A percentile compares a stretch with the other conserved stretches of the same genome.
phyloP scores from a whole-genome alignment of 2,329 filamentous ascomycete species.

The Phialocephala subalpina region DNA sequence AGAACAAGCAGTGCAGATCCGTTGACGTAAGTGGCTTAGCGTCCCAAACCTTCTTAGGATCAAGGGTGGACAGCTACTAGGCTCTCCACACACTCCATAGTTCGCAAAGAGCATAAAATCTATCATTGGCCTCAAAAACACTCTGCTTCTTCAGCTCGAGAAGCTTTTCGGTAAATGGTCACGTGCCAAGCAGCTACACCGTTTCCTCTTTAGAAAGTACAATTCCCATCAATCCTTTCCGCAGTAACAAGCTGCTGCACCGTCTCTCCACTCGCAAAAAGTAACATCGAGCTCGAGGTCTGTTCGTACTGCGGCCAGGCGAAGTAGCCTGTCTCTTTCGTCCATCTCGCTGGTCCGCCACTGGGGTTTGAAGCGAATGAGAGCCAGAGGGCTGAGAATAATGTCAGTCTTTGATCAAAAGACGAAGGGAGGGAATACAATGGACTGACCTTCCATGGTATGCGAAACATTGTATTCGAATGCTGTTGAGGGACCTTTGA shows the following conservation, averaged over 20 bases:
- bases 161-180: too few relatives aligned
- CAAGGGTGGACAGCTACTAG: too few relatives aligned
- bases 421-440: background rate
- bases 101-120: too few relatives aligned
- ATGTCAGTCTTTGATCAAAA: background rate
- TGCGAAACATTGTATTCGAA: constrained; percentile 43
- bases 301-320: constrained; percentile 37
- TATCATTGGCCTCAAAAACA: too few relatives aligned
- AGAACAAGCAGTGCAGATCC: too few relatives aligned
- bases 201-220: constrained; percentile 1
- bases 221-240: constrained; percentile 23
- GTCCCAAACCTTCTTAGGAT: too few relatives aligned
- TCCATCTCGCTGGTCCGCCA: constrained; percentile 28
- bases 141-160: too few relatives aligned
- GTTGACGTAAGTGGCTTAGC: too few relatives aligned
- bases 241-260: constrained; percentile 20
- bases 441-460: constrained; percentile 40
- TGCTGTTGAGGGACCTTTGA: constrained; percentile 41
- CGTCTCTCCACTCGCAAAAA: constrained; percentile 31
- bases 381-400: constrained; percentile 38
- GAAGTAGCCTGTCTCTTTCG: constrained; percentile 26
- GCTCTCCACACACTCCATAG: too few relatives aligned
- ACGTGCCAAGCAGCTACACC: background rate
- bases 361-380: constrained; percentile 37
- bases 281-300: constrained; percentile 33